Conservation (phyloP, 176 grass and related monocot genomes). For the Saccharum officinarum region DNA sequence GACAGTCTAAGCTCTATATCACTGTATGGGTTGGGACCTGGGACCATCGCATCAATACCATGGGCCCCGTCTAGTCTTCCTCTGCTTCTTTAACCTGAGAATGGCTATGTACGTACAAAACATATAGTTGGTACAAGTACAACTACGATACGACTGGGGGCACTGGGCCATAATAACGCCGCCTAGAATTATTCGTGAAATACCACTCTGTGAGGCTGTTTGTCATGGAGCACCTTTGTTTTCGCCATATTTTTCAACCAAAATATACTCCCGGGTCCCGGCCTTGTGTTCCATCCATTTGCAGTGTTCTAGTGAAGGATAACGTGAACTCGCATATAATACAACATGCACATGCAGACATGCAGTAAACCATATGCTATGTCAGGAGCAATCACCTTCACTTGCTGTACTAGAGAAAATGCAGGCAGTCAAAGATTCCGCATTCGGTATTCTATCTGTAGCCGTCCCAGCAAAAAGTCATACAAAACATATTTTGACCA, state of each 20-base stretch:
- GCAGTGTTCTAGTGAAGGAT: neutral
- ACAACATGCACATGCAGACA: constrained; percentile 4
- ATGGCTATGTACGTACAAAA: neutral
- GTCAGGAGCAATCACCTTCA: constrained; percentile 16
- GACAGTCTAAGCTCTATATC: neutral
- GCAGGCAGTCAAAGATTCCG: constrained; percentile 47
- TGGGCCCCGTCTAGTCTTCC: neutral
- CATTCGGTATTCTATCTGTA: too few relatives aligned
- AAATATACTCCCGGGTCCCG: neutral
- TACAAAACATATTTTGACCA: neutral
- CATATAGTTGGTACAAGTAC: neutral
- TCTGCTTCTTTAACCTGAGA: neutral
- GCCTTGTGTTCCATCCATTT: neutral
- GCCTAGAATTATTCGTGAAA: too few relatives aligned
- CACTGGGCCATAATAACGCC: too few relatives aligned
- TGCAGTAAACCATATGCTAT: neutral
- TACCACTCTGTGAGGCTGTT: neutral
- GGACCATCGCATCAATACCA: constrained; percentile 9
- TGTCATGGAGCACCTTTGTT: neutral
- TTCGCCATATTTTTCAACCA: neutral
- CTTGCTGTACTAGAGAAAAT: neutral
- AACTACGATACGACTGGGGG: too few relatives aligned
- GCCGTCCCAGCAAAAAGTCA: neutral
- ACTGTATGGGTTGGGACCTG: neutral
- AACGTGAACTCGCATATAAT: neutral